Percentiles rank a stretch among this genome's conserved stretches.
Evolutionary conservation across 257 asterid species (phyloP).

Genomic region (Lycium barbarum): DNA sequence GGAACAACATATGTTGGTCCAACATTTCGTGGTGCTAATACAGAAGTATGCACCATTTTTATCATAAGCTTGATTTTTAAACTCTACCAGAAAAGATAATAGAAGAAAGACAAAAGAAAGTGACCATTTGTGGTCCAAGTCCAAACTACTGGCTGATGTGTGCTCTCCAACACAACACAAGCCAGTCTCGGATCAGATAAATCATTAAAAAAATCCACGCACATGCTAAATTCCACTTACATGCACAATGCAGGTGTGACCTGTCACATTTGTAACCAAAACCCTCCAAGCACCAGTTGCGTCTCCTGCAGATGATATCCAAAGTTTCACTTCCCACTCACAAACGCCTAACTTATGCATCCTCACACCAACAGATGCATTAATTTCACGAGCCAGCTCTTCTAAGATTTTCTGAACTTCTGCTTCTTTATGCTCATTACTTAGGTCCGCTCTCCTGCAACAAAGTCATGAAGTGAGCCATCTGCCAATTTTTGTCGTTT

Average conservation of each 20-base stretch:
- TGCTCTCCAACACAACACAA: constrained; percentile 1
- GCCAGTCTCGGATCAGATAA: background rate
- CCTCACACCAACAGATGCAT: constrained; percentile 81
- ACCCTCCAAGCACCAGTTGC: constrained; percentile 99
- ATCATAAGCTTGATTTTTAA: background rate
- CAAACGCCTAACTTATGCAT: constrained; percentile 94
- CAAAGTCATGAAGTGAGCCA: constrained; percentile 30
- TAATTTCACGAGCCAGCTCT: constrained; percentile 72
- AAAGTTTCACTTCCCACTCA: constrained; percentile 96
- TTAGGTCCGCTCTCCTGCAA: constrained; percentile 66
- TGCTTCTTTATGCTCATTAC: constrained; percentile 65
- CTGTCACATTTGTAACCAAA: constrained; percentile 84
- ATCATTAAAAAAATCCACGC: background rate
- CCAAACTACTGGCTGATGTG: background rate
- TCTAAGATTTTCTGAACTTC: constrained; percentile 69
- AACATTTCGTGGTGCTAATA: background rate
- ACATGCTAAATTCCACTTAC: constrained; percentile 53
- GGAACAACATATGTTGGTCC: background rate
- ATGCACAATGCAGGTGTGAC: constrained; percentile 93
- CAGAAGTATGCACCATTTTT: background rate
- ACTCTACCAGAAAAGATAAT: constrained; percentile 21
- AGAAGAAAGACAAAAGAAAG: background rate
- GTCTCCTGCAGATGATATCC: constrained; percentile 88
- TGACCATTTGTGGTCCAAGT: constrained; percentile 11
- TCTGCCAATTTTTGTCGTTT: background rate